Conservation (phyloP, 106 monocot species). For the Dioscorea zingiberensis region DNA sequence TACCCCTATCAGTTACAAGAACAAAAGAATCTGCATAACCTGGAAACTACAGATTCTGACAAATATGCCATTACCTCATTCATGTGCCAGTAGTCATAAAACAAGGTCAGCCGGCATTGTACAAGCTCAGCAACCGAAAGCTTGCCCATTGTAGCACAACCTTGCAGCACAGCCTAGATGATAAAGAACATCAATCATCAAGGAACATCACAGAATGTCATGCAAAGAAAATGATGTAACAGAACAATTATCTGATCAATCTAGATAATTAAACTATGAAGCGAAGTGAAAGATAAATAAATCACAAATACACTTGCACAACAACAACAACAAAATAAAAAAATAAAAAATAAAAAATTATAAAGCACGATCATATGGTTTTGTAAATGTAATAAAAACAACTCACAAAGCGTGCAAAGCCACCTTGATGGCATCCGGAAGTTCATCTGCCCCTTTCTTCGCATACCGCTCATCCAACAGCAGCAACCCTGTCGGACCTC, state of each 20-base stretch:
- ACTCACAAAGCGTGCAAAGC: slow-evolving; percentile 20
- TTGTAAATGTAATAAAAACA: background rate
- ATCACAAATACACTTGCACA: too few relatives aligned
- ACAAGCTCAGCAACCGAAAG: slow-evolving; percentile 46
- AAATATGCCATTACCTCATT: slow-evolving; percentile 47
- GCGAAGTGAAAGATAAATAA: too few relatives aligned
- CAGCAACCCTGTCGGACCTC: slow-evolving; percentile 76
- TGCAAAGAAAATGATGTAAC: too few relatives aligned
- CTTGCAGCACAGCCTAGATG: slow-evolving; percentile 52
- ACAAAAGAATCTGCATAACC: too few relatives aligned
- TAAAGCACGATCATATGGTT: too few relatives aligned
- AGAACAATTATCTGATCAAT: too few relatives aligned
- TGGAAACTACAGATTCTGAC: background rate
- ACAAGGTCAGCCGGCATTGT: slow-evolving; percentile 67
- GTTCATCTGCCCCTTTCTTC: slow-evolving; percentile 34
- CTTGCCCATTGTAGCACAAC: slow-evolving; percentile 12
- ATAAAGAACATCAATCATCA: background rate
- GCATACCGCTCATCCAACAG: slow-evolving; percentile 70
- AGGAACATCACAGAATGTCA: too few relatives aligned
- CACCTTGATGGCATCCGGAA: slow-evolving; percentile 87
- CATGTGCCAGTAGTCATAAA: slow-evolving; percentile 91
- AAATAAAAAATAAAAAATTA: too few relatives aligned
- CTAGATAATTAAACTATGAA: too few relatives aligned
- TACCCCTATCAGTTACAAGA: too few relatives aligned
- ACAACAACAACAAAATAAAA: too few relatives aligned